phyloP scores from a whole-genome alignment of 2,329 filamentous ascomycete species.

The Plectosphaerella cucumerina region DNA sequence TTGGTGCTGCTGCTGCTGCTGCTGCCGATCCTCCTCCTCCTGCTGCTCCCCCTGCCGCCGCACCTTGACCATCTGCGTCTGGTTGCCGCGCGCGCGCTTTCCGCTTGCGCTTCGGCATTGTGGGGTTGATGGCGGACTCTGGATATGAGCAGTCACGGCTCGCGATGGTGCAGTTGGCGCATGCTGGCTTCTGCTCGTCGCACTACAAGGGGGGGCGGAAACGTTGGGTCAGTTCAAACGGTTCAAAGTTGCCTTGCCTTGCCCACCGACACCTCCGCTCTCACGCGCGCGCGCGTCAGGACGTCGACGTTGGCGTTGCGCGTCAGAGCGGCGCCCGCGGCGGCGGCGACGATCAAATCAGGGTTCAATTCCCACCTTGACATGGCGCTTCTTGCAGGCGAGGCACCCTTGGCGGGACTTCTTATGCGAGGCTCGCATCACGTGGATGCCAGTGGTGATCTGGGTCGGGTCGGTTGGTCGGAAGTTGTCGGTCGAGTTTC shows the following conservation, averaged over 20 bases:
- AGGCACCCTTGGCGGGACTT: conserved; percentile 2
- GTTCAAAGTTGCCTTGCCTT: too few species aligned
- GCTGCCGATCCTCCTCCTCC: not conserved
- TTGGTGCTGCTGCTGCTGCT: not conserved
- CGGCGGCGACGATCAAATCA: too few species aligned
- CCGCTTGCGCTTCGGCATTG: not conserved
- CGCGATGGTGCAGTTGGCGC: conserved; percentile 25
- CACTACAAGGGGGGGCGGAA: conserved; percentile 21
- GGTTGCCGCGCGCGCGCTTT: not conserved
- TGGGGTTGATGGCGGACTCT: not conserved
- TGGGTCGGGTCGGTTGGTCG: too few species aligned
- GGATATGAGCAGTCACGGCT: conserved; percentile 3
- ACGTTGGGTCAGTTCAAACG: too few species aligned
- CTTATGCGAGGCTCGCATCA: not conserved
- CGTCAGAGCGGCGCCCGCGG: too few species aligned
- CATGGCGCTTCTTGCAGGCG: conserved; percentile 3
- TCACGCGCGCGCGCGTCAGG: too few species aligned
- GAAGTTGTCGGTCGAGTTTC: too few species aligned
- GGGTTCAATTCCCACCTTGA: conserved; percentile 1
- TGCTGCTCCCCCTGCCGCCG: not conserved
- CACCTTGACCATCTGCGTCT: not conserved
- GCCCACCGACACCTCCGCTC: too few species aligned
- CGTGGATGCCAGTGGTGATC: not conserved
- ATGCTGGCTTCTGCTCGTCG: conserved; percentile 29
- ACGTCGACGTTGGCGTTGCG: too few species aligned